Base-by-base conservation (phyloP, 2,329 filamentous ascomycete genomes). In the Penicillium sclerotigenum region DNA sequence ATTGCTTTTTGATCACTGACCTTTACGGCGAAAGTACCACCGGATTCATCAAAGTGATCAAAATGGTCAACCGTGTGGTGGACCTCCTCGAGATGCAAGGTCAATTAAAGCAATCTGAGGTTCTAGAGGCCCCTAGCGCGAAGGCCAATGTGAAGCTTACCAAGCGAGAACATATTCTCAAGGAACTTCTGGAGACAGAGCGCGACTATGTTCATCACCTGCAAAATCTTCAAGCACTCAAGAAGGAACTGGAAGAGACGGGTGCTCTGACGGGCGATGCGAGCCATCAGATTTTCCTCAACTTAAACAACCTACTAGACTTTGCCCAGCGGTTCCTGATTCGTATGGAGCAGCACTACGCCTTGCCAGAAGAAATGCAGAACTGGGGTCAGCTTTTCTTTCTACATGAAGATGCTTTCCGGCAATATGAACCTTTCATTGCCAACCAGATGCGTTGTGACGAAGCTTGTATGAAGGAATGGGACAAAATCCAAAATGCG, bases 131-230 rank as follows among this genome's bases (percentile, higher is more conserved):
- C 34, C 80, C 80, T 50, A 59, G 62, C 22, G 72, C 77, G 13
- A 71, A 74, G n/a, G 74, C 76, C 49, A 64, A 78, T 24, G 79
- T 76, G 51, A 85, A 87, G 46, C 83, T 86, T 54, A 85, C 85
- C 1, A 84, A 90, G 71, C 87, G 91, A 63, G 90, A 97, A 67
- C 89, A 97, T 72, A 91, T 97, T 59, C 84, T 99, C 41, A 87
- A 89, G 68, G 94, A 99, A 75, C 78, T 99, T 45, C 88, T 99
- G 54, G 90, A 93, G 66, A 97, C 93, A 1, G 94, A 99, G 75
- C 87, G 94, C 60, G 97, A 97, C 75, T 99, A 99, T 66, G 94
- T 97, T 4, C 92, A 97, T 72, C 94, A 99, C 77, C 78, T 99
- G 51, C 93, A 97, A 72, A 93, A 96, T 64, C 75, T 99, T 34